Evolutionary conservation across 768 basidiomycete genomes (phyloP).

Genomic region (Bullera alba): DNA sequence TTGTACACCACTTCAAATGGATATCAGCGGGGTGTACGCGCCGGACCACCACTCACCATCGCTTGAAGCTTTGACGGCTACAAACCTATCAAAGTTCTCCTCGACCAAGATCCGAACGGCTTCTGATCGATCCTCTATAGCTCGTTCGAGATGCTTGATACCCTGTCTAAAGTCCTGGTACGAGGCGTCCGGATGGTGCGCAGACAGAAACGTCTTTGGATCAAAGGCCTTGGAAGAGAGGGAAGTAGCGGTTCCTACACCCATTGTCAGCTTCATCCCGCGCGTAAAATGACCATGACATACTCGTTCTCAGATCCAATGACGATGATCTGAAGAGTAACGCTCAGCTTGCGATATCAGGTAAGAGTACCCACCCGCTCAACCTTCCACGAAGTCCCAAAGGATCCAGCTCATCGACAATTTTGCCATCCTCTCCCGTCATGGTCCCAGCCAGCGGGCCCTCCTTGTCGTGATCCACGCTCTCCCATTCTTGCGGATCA

Average conservation of each 20-base stretch:
- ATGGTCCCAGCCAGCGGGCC: slow-evolving; percentile 60
- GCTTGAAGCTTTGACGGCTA: slow-evolving; percentile 93
- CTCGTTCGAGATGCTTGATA: slow-evolving; percentile 62
- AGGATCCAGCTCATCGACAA: slow-evolving; percentile 54
- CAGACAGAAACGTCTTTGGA: slow-evolving; percentile 84
- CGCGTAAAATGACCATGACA: slow-evolving; percentile 7
- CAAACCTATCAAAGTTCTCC: slow-evolving; percentile 96
- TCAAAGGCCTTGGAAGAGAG: slow-evolving; percentile 92
- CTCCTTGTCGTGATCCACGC: slow-evolving; percentile 75
- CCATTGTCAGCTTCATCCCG: not conserved
- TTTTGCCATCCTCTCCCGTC: slow-evolving; percentile 46
- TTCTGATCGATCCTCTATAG: slow-evolving; percentile 83
- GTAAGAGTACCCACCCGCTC: slow-evolving; percentile 44
- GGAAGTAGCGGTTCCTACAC: slow-evolving; percentile 66
- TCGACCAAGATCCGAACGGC: slow-evolving; percentile 93
- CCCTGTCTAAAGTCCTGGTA: slow-evolving; percentile 83
- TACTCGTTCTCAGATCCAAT: slow-evolving; percentile 56
- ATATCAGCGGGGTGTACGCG: not conserved
- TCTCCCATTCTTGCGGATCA: slow-evolving; percentile 81
- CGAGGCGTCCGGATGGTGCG: slow-evolving; percentile 87
- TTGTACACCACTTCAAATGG: slow-evolving; percentile 64
- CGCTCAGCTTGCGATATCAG: slow-evolving; percentile 7
- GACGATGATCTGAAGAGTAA: slow-evolving; percentile 53
- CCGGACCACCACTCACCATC: slow-evolving; percentile 61
- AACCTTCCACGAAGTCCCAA: slow-evolving; percentile 56